phyloP scores from a whole-genome alignment of 2,329 filamentous ascomycete species.

The Escovopsis sp. region DNA sequence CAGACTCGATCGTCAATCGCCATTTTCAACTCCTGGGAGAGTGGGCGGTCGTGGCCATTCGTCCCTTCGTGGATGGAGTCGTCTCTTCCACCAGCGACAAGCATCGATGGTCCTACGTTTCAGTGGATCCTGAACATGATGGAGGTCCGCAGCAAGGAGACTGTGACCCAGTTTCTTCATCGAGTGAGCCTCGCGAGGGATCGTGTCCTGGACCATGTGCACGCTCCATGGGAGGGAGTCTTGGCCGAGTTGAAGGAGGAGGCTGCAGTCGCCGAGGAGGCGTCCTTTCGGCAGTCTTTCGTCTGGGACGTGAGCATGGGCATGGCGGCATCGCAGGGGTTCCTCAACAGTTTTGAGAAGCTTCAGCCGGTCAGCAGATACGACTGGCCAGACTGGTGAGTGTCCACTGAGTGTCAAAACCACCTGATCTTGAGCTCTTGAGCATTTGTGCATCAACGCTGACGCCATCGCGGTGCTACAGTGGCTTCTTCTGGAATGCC shows the following conservation, averaged over 20 bases:
- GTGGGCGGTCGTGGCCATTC: conserved; percentile 23
- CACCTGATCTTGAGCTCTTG: no score
- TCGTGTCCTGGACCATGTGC: conserved; percentile 13
- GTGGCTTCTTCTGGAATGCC: conserved; percentile 24
- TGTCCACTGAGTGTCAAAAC: no score
- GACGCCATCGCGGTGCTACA: conserved; percentile 3
- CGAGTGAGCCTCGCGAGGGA: conserved; percentile 14
- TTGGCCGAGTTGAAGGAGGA: conserved; percentile 19
- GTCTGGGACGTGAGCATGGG: conserved; percentile 24
- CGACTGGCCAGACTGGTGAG: conserved; percentile 26
- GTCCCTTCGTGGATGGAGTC: conserved; percentile 20
- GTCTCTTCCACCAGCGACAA: conserved; percentile 21
- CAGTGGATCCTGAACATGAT: conserved; percentile 23
- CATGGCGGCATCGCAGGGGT: conserved; percentile 8
- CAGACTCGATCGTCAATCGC: conserved; percentile 18
- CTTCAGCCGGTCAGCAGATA: conserved; percentile 18
- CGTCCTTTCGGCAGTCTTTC: conserved; percentile 22
- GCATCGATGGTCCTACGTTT: conserved; percentile 22
- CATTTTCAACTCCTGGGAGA: conserved; percentile 21
- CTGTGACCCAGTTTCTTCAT: conserved; percentile 13
- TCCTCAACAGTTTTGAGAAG: conserved; percentile 9
- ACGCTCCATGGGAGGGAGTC: conserved; percentile 21
- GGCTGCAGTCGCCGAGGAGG: conserved; percentile 16
- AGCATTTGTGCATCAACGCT: neutral
- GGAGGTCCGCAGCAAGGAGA: conserved; percentile 13